Base-by-base conservation (phyloP, 306 rosid species). In the Castanopsis chinensis region DNA sequence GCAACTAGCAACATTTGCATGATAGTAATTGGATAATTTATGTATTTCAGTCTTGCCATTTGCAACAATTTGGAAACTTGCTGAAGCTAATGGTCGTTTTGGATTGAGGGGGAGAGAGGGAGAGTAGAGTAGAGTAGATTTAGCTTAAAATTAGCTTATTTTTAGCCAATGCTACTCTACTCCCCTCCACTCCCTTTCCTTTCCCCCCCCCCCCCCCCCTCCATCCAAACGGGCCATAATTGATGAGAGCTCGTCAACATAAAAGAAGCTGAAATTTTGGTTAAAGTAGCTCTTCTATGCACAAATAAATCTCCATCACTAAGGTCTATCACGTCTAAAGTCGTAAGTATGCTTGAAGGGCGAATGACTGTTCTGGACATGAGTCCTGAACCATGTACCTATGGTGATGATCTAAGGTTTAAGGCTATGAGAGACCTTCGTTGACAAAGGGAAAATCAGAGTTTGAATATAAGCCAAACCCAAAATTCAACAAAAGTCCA, bases 221-320 rank as follows among this genome's bases (percentile, higher is more conserved):
- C n/a, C n/a, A n/a, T n/a, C n/a, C n/a, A n/a, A n/a, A n/a, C n/a
- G n/a, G n/a, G n/a, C n/a, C n/a, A n/a, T n/a, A n/a, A n/a, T n/a
- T 6, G 71, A 65, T 65, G 13, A 67, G 32, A 67, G 32, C 23
- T 11, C 71, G 7, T 67, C 49, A 67, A 67, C 49, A 32, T 15
- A 41, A 41, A 4, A 30, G 71, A 67, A 67, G 71, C 71, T 5
- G 51, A 67, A 32, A 67, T 43, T 43, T 32, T 67, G 71, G 32
- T 67, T 33, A 32, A 67, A 67, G 45, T 67, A 19, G 71, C 71
- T 67, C 19, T 67, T 30, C 32, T 67, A 32, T 67, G 71, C 71
- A 33, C 71, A 3, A 30, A 67, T 67, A 23, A 51, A 30, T 67
- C 71, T 5, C 23, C 49, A 20, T 30, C 72, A 67, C 8, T 33